Base-by-base conservation (phyloP, 2,329 filamentous ascomycete genomes). In the Lecanicillium sp. region DNA sequence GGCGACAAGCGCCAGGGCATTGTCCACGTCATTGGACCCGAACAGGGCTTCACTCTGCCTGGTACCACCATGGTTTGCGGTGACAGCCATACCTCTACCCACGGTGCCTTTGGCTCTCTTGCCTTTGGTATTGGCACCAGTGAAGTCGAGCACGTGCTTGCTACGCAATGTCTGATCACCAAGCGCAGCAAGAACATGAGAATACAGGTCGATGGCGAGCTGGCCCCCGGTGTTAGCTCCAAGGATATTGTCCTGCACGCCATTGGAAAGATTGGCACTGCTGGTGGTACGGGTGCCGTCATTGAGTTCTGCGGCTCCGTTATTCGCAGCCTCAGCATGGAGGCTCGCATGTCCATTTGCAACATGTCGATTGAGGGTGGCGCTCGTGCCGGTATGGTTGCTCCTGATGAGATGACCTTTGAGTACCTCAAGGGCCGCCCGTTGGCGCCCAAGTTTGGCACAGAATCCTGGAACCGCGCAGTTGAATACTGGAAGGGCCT, bases 361-460 rank as follows among this genome's bases (percentile, higher is more conserved):
- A 98, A 98, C 70, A 96, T 96, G 92, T 88, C 89, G 12, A 95
- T 96, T 51, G 92, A 98, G 70, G 92, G 75, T 50, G 92, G 92
- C 63, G 92, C 92, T 34, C 78, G 92, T 65, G 90, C 90, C 44
- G 92, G 92, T 49, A 94, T 98, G 88, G 82, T 98, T 43, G 92
- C 92, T 9, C 92, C 92, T 5, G 92, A 98, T 55, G 83, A 95
- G 56, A 84, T 71, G 42, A 96, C 92, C 19, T 95, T 95, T 52
- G 86, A 94, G 49, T 98, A 96, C 59, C 83, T 98, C 54, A 92
- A 92, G 70, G 86, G 83, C 51, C 80, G 83, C 46, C 92, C 92
- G 29, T 70, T 98, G 49, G 89, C 90, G 13, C 92, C 92, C 51
- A 84, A 85, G 62, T 76, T 75, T 48, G 86, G 83, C 57, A 88